A percentile compares a stretch with the other conserved stretches of the same genome.
These are phyloP conservation scores for Colletotrichum zoysiae DNA, from an alignment of 2,329 filamentous ascomycete genomes.

Conservation along the genomic window DNA sequence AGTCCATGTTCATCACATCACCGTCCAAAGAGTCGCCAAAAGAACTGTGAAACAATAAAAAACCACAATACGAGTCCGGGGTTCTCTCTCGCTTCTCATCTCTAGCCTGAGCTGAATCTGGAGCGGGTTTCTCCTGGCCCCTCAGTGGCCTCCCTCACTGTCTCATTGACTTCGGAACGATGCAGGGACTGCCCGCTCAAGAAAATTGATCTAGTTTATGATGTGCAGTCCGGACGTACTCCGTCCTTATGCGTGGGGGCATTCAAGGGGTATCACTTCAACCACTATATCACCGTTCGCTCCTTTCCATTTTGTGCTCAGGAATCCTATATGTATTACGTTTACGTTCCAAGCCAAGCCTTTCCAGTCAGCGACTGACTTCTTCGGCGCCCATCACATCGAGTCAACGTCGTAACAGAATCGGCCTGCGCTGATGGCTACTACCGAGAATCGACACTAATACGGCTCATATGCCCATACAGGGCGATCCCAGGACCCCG, in stretches of 20 bases:
- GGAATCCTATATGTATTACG: background rate
- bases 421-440: constrained; percentile 26
- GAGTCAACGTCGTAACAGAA: constrained; percentile 15
- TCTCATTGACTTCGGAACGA: constrained; percentile 2
- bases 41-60: constrained; percentile 30
- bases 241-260: constrained; percentile 10
- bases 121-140: constrained; percentile 17
- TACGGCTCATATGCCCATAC: constrained; percentile 22
- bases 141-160: constrained; percentile 26
- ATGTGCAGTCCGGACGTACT: constrained; percentile 7
- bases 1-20: constrained; percentile 16
- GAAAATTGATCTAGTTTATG: background rate
- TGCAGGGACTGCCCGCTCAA: constrained; percentile 23
- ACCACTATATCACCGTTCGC: background rate
- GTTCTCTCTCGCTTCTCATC: constrained; percentile 24
- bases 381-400: background rate
- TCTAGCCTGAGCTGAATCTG: constrained; percentile 37
- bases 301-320: background rate
- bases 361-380: background rate
- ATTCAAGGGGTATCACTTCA: background rate
- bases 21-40: background rate
- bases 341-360: background rate
- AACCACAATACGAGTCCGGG: constrained; percentile 17
- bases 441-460: constrained; percentile 34
- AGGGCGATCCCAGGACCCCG: constrained; percentile 20